phyloP scores from a whole-genome alignment of 225 moss, liverwort and hornwort genomes.

The Sphagnum tenellum region DNA sequence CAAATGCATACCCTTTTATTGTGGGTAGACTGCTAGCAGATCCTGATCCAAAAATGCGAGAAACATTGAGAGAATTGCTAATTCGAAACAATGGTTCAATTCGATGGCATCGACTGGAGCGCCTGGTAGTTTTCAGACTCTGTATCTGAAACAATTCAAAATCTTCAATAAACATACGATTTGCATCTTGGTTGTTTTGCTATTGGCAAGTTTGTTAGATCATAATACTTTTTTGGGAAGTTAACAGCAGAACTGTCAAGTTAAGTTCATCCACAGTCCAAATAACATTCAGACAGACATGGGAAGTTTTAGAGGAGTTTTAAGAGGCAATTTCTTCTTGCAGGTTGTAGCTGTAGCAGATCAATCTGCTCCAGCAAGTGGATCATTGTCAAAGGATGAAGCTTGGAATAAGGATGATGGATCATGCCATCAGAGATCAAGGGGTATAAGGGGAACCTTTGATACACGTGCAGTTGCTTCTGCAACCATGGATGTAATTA shows the following conservation, averaged over 20 bases:
- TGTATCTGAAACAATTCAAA: no score
- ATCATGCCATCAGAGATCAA: conserved; percentile 41
- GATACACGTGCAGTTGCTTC: conserved; percentile 76
- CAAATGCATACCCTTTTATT: conserved; percentile 85
- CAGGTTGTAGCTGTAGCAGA: conserved; percentile 77
- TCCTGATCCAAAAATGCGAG: conserved; percentile 82
- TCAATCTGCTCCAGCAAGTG: conserved; percentile 30
- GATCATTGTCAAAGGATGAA: conserved; percentile 12
- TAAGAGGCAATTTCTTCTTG: neutral
- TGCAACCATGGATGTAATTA: conserved; percentile 53
- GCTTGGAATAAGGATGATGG: conserved; percentile 40
- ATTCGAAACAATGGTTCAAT: conserved; percentile 74
- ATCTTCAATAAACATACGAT: no score
- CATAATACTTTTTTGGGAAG: no score
- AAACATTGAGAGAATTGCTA: conserved; percentile 67
- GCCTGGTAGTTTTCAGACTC: conserved; percentile 28
- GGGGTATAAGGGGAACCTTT: conserved; percentile 65
- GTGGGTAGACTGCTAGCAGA: conserved; percentile 76
- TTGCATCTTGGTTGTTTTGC: no score
- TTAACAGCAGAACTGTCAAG: no score
- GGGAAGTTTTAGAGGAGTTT: no score
- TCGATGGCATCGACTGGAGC: conserved; percentile 82
- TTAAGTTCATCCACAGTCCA: no score
- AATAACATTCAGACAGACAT: no score
- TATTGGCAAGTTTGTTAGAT: no score